Evolutionary conservation across 2,329 filamentous ascomycete genomes (phyloP), one percentile per base, ranked within the genome.

Genomic region (Hypoxylon sp.): DNA sequence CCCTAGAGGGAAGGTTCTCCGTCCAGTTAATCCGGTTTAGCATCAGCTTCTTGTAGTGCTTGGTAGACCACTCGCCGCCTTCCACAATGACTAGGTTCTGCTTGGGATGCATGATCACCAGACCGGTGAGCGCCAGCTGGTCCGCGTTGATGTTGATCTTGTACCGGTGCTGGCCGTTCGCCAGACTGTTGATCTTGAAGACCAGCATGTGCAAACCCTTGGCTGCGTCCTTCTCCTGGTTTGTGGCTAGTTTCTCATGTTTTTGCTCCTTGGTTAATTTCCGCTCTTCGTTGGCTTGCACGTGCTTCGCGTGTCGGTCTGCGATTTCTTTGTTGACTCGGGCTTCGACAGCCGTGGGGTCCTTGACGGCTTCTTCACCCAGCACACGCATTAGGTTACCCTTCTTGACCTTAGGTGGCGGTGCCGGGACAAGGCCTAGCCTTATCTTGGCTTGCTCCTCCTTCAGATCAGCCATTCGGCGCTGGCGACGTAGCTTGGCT

Each of bases 381-480:
- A 97, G 85, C 29, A 99, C 96, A 62, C 94, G 91, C 96, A 99
- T 99, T 76, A 99, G 87, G 78, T 99, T 99, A 62, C 91, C 92
- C 79, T 96, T 96, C 81, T 97, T 98, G 72, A 99, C 93, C 80
- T 98, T 99, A 9, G 96, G 95, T 25, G 94, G 91, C 27, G 94
- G 94, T 19, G 95, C 93, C 2, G 94, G 93, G 65, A 95, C 91
- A 12, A 99, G 85, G 19, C 96, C 96, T 9, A 99, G 71, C 63
- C 95, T 88, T 67, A 98, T 96, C 82, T 99, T 98, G 37, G 95
- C 94, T 80, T 99, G 96, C 76, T 94, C 90, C 79, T 99, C 96
- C 78, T 98, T 98, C 69, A 97, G 84, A 68, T 97, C 93, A 41
- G 92, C 94, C 88, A 95, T 95, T 70, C 96, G 89, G 58, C 93